These are phyloP conservation scores for Anthracocystis setariae DNA, from an alignment of 1,284 basidiomycete species.

Conservation along the genomic window DNA sequence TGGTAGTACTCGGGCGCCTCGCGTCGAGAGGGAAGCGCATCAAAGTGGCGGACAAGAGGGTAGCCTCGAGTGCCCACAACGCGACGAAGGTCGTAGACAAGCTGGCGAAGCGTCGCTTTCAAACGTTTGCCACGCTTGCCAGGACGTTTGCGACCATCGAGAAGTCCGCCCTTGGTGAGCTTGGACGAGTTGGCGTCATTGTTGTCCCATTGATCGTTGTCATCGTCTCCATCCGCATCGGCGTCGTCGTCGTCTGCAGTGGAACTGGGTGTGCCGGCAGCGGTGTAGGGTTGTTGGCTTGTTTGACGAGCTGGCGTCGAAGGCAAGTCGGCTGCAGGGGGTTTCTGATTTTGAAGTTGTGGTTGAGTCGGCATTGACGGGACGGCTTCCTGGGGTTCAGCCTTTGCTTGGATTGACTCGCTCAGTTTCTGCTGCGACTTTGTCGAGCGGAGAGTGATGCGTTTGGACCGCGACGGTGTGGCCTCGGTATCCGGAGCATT, in stretches of 20 bases:
- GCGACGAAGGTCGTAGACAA: slow-evolving; percentile 47
- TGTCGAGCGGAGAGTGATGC: slow-evolving; percentile 35
- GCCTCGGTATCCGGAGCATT: slow-evolving; percentile 7
- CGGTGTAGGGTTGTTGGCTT: slow-evolving; percentile 28
- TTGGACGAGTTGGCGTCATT: slow-evolving; percentile 27
- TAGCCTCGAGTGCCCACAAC: slow-evolving; percentile 43
- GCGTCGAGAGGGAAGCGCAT: slow-evolving; percentile 54
- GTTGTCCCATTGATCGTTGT: slow-evolving; percentile 15
- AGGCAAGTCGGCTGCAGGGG: background rate
- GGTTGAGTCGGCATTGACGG: slow-evolving; percentile 11
- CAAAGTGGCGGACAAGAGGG: slow-evolving; percentile 50
- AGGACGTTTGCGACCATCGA: slow-evolving; percentile 50
- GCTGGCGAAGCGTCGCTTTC: slow-evolving; percentile 57
- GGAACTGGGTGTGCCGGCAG: slow-evolving; percentile 30
- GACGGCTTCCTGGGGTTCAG: slow-evolving; percentile 14
- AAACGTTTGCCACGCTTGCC: slow-evolving; percentile 62
- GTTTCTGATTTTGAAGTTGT: slow-evolving; percentile 3
- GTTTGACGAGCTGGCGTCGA: slow-evolving; percentile 26
- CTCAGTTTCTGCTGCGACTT: slow-evolving; percentile 39
- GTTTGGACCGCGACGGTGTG: slow-evolving; percentile 25
- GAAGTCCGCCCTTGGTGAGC: slow-evolving; percentile 44
- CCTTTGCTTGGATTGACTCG: slow-evolving; percentile 17
- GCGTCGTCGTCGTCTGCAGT: slow-evolving; percentile 40
- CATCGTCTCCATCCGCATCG: slow-evolving; percentile 10
- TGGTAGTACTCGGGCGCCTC: slow-evolving; percentile 66